Evolutionary conservation across 805 yeast species (phyloP), one percentile per base, ranked within the genome.

Genomic region (Myxozyma monticola): DNA sequence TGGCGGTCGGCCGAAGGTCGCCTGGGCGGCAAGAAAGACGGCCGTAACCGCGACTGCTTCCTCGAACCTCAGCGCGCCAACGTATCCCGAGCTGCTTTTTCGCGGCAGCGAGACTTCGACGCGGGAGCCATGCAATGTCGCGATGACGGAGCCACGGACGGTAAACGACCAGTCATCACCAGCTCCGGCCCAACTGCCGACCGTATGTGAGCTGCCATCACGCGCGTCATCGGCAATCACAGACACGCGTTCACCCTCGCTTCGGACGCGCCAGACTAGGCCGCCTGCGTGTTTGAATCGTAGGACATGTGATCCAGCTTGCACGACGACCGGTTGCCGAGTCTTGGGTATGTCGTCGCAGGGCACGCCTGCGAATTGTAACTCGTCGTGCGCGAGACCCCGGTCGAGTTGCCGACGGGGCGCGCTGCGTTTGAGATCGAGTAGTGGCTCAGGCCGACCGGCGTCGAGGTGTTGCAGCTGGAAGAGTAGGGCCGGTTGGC

Each of bases 11-110:
- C 42, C 54, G 28, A 50, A 46, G 15, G 17, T 4, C 12, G n/a
- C 22, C 15, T 29, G 7, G 20, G 31, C 49, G 20, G 37, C 46
- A 18, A 49, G 20, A 33, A 24, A 52, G 21, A 52, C 34, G 3
- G 49, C 49, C 12, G 54, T 31, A 9, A 48, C 22, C 3, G 28
- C 34, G 29, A 52, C 29, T 2, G 57, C 57, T 18, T 52, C 57
- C 12, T 39, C 57, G 26, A 52, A 52, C 15, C 44, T 15, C 28
- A 52, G 17, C 12, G 31, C 30, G 18, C 54, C 57, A 14, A 51
- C 43, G 20, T 29, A 33, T 9, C n/a, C n/a, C n/a, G n/a, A n/a
- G n/a, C n/a, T n/a, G n/a, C 45, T 35, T 4, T 42, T 42, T 8
- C 30, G 41, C 15, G 42, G 8, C 18, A 34, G 22, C 8, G 21